phyloP scores from a whole-genome alignment of 2,329 filamentous ascomycete genomes.

The Blastomyces gilchristii region DNA sequence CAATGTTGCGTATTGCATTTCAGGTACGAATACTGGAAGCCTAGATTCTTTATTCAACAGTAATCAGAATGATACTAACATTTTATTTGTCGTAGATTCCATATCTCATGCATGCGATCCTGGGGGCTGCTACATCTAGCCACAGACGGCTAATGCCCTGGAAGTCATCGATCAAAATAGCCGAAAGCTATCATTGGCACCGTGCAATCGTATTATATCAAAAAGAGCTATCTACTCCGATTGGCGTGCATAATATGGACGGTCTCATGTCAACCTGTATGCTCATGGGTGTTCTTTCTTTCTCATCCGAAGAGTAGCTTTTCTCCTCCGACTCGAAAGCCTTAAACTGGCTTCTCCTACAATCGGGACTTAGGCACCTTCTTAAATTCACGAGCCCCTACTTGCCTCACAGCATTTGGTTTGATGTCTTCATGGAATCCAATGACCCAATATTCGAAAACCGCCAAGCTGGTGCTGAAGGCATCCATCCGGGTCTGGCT shows the following conservation, averaged over 20 bases:
- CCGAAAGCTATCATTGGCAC: conserved; percentile 31
- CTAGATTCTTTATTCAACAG: background rate
- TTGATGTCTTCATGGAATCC: conserved; percentile 22
- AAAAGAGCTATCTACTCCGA: conserved; percentile 21
- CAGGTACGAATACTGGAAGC: conserved; percentile 16
- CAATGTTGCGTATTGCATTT: conserved; percentile 25
- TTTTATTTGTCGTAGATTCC: conserved; percentile 22
- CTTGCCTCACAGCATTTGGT: conserved; percentile 29
- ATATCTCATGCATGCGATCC: conserved; percentile 30
- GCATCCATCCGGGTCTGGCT: conserved; percentile 24
- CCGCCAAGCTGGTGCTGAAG: conserved; percentile 21
- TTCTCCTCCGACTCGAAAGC: conserved; percentile 25
- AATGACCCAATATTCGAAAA: conserved; percentile 22
- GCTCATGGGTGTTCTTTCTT: conserved; percentile 29
- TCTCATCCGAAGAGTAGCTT: conserved; percentile 25
- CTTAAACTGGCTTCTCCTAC: conserved; percentile 30
- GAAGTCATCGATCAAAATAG: conserved; percentile 20
- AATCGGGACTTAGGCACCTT: conserved; percentile 27
- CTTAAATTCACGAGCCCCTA: conserved; percentile 20
- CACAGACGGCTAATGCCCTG: conserved; percentile 22
- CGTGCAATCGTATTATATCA: conserved; percentile 28
- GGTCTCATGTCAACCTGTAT: conserved; percentile 30
- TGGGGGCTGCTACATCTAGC: conserved; percentile 25
- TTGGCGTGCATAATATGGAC: conserved; percentile 29
- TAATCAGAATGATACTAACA: background rate